These are phyloP conservation scores for Pseudonitzschia multiseries DNA, from an alignment of 108 stramenopile species.

Conservation along the genomic window DNA sequence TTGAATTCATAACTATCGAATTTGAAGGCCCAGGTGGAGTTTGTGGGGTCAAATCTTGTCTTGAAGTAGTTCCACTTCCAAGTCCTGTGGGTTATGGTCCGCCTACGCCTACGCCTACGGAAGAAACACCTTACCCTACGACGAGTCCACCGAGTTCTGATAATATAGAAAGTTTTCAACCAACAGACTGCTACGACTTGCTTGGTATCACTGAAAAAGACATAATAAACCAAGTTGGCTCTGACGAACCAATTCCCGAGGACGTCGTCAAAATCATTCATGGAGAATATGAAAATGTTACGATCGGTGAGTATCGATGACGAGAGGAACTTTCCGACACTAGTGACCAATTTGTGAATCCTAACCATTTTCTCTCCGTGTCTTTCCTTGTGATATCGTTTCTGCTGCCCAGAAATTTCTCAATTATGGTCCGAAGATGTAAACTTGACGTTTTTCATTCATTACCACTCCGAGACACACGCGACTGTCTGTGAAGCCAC, in stretches of 20 bases:
- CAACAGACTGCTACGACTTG: slow-evolving; percentile 27
- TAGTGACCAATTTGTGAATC: too few species aligned
- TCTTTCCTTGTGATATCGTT: too few species aligned
- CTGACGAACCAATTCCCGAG: slow-evolving; percentile 17
- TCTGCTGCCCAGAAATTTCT: background rate
- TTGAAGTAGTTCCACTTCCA: background rate
- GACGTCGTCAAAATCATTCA: slow-evolving; percentile 15
- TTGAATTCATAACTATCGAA: background rate
- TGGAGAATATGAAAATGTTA: slow-evolving; percentile 10
- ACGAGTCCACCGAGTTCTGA: too few species aligned
- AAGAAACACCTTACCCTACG: background rate
- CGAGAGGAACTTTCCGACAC: too few species aligned
- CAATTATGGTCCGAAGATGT: slow-evolving; percentile 19
- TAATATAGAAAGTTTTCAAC: background rate
- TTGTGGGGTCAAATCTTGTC: slow-evolving; percentile 15
- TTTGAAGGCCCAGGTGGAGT: slow-evolving; percentile 19
- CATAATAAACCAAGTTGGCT: slow-evolving; percentile 8
- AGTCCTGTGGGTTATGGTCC: background rate
- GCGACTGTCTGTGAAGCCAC: slow-evolving; percentile 10
- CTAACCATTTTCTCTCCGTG: too few species aligned
- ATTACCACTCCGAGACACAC: slow-evolving; percentile 14
- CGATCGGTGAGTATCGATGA: background rate
- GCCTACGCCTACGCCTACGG: background rate
- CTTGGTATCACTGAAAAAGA: slow-evolving; percentile 22
- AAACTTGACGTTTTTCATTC: slow-evolving; percentile 1